Base-by-base conservation (phyloP, 768 basidiomycete species). In the Russula abietina region DNA sequence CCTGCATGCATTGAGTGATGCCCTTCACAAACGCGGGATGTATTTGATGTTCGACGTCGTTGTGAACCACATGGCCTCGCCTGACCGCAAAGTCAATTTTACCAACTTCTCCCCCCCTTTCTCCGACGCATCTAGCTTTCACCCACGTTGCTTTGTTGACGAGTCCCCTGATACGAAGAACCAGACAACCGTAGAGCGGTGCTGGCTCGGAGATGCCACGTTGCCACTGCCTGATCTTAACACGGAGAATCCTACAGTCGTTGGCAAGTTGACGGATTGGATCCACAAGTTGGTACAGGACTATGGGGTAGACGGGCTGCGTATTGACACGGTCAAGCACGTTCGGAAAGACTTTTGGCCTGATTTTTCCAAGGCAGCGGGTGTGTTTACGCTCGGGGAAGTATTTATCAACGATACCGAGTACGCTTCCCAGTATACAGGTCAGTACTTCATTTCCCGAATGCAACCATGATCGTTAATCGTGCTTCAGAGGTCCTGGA, bases 11-110 rank as follows among this genome's bases (percentile, higher is more conserved):
- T 78, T 85, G 22, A 74, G 76, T 22, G 62, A 72, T 19, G 79
- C 78, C 8, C 70, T 84, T 30, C 84, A 85, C 62, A 65, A 69
- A 2, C 77, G 81, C 22, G 77, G 75, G 48, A 86, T 85, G 84
- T 78, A 76, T 70, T 75, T 85, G 61, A 84, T 86, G 81, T 71
- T 86, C 22, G 84, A 85, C 70, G 71, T 85, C 57, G 84, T 86
- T 65, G 77, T 86, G 64, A 85, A 86, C 68, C 84, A 86, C 69
- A 77, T 86, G 71, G 81, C 80, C 2, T 74, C 79, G 0, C 65
- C 49, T 63, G 71, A 60, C 69, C 71, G 22, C 11, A 55, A 48
- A 7, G 60, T 65, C 69, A 56, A 66, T 67, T 30, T 67, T 67
- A 60, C 70, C 55, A 49, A 50, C 63, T 43, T 64, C 60, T 43